Base-by-base conservation (phyloP, 176 grass and related monocot genomes). In the Hordeum marinum region DNA sequence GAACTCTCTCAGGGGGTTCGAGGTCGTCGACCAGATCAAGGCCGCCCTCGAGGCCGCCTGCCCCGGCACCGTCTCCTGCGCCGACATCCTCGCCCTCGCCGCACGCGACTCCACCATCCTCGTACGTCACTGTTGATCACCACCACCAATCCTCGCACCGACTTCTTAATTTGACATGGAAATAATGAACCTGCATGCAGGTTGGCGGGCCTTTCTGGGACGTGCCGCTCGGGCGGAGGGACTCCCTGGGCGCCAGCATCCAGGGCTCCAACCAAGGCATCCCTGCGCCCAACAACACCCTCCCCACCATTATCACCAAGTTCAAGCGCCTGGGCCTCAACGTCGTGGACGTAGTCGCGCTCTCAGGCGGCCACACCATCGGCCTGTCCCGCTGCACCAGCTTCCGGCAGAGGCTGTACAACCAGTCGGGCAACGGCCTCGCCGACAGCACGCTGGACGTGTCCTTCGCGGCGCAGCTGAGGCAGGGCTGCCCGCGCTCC, bases 391-490 rank as follows among this genome's bases (percentile, higher is more conserved):
- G 88, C 6, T 99, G 93, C 88, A 89, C 83, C 26, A 96, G 91
- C 76, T 99, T 99, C 83, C 42, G 96, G 2, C 96, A 99, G 85
- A 80, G 96, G 88, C 84, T 99, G 0, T 99, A 99, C 96, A 87
- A 96, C 88, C 96, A 96, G 85, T 84, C 81, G 0, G 91, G 89
- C 64, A 90, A 94, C 25, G 96, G 91, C 60, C 10, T 83, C 18
- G 85, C 96, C 9, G 96, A 98, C 73, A 46, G 15, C 83, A 93
- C 93, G 0, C 78, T 99, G 32, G 94, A 96, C 6, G 77, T 31
- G 18, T 80, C 85, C 31, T 94, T 74, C 11, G 91, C 96, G 2
- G 81, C 58, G 0, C 75, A 88, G 68, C 83, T 96, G 23, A 87
- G 93, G 72, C 71, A 75, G 23, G 84, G 85, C 0, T 99, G 96